Conservation (phyloP, 2,329 filamentous ascomycete species). For the Penicillium sp. region DNA sequence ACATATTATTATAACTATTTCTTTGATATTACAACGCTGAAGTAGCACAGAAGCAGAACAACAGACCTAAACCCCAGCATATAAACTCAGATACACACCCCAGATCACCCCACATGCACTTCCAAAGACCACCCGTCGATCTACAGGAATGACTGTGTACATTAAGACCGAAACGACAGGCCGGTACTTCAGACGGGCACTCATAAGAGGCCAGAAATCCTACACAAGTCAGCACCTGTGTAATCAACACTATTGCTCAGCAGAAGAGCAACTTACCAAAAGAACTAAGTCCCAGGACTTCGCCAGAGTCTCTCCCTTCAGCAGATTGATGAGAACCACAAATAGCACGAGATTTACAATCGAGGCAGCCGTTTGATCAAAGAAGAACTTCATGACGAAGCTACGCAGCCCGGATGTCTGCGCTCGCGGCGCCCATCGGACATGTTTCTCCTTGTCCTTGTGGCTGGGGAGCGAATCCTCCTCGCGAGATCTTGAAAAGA, state of each 20-base stretch:
- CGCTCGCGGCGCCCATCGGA: constrained; percentile 16
- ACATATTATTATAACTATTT: not conserved
- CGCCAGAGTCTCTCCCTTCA: constrained; percentile 32
- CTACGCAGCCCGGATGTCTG: constrained; percentile 44
- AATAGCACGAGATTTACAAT: constrained; percentile 58
- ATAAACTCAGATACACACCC: constrained; percentile 71
- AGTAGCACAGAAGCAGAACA: not conserved
- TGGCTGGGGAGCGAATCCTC: constrained; percentile 18
- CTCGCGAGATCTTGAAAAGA: not conserved
- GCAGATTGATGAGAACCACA: constrained; percentile 52
- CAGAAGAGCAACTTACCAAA: constrained; percentile 26
- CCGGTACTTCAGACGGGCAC: constrained; percentile 71
- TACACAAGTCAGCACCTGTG: constrained; percentile 12
- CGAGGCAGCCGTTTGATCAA: constrained; percentile 58
- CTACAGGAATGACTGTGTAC: constrained; percentile 69
- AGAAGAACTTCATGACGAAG: constrained; percentile 53
- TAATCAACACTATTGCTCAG: not conserved
- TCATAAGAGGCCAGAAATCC: constrained; percentile 64
- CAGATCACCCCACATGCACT: constrained; percentile 69
- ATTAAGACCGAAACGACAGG: constrained; percentile 67
- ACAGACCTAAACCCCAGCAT: constrained; percentile 42
- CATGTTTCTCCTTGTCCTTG: constrained; percentile 21
- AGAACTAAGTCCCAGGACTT: constrained; percentile 30
- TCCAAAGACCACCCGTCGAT: constrained; percentile 68
- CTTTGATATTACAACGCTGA: not conserved